A percentile compares a stretch with the other conserved stretches of the same genome.
phyloP scores from a whole-genome alignment of 2,329 filamentous ascomycete genomes.

The Pseudogymnoascus sp. region DNA sequence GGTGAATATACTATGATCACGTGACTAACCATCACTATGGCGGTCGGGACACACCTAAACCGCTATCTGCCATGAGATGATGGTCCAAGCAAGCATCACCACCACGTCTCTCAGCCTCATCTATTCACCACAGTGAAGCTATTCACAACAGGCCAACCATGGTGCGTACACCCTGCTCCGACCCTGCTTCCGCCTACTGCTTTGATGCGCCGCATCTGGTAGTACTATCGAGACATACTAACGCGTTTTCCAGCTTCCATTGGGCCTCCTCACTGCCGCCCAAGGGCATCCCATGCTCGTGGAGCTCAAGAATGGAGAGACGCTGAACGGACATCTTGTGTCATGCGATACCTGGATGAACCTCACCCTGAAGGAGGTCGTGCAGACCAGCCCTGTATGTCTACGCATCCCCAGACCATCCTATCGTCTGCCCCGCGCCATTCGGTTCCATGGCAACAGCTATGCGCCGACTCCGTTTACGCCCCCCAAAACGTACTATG shows the following conservation, averaged over 20 bases:
- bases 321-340: constrained; percentile 90
- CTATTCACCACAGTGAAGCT: constrained; percentile 3
- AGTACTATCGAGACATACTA: not conserved
- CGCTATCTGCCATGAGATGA: not conserved
- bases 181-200: not conserved
- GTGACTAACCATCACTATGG: not conserved
- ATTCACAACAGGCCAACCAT: constrained; percentile 9
- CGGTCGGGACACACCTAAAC: not conserved
- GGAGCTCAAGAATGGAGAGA: constrained; percentile 96
- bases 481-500: too few relatives aligned
- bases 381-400: constrained; percentile 79
- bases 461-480: not conserved
- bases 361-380: constrained; percentile 90
- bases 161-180: not conserved
- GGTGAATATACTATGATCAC: not conserved
- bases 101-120: not conserved
- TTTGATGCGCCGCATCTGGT: not conserved
- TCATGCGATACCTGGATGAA: constrained; percentile 99
- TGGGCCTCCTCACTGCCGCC: constrained; percentile 86
- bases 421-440: not conserved
- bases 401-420: not conserved
- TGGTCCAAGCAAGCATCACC: constrained; percentile 11
- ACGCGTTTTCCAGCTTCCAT: constrained; percentile 47
- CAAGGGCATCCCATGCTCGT: constrained; percentile 98
- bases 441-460: not conserved